Evolutionary conservation across 2,329 filamentous ascomycete species (phyloP), one percentile per base, ranked within the genome.

Genomic region (Didymella segeticola): DNA sequence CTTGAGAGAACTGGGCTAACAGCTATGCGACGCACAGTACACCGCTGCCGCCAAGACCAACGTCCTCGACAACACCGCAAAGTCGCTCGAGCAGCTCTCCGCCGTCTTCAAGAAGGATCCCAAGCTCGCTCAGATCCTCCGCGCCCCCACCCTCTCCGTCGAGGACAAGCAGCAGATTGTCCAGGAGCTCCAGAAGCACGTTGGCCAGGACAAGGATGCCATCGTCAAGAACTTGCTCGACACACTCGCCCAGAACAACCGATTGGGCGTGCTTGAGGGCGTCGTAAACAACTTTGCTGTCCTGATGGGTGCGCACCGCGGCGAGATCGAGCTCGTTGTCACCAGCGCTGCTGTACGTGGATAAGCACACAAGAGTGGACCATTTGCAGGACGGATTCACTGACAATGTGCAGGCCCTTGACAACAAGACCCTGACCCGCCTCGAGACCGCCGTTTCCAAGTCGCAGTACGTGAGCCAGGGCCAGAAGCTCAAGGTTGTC

Each of bases 401-500:
- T 69, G 57, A 67, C 60, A 45, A 27, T 1, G 7, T 62, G 60
- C 64, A 95, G 90, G 83, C 88, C 76, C 87, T 99, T 73, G 95
- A 99, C 79, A 85, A 80, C 83, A 93, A 87, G 84, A 92, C 89
- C 61, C 85, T 99, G 70, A 82, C 78, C 77, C 89, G 95, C 74
- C 86, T 99, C 67, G 93, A 99, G 84, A 80, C 82, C 66, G 92
- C 93, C 69, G 87, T 98, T 71, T 76, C 88, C 80, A 98, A 97
- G 86, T 96, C 92, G 60, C 79, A 88, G 75, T 96, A 92, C 81
- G 86, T 93, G 69, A 88, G 89, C 75, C 85, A 89, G 77, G 93
- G 93, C 82, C 93, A 97, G 89, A 98, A 96, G 85, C 87, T 98
- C 79, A 98, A 96, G 89, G 89, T 98, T 71, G 90, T 91, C 69